These are phyloP conservation scores for Podospora comata DNA, from an alignment of 495 filamentous ascomycete species.

Conservation along the genomic window DNA sequence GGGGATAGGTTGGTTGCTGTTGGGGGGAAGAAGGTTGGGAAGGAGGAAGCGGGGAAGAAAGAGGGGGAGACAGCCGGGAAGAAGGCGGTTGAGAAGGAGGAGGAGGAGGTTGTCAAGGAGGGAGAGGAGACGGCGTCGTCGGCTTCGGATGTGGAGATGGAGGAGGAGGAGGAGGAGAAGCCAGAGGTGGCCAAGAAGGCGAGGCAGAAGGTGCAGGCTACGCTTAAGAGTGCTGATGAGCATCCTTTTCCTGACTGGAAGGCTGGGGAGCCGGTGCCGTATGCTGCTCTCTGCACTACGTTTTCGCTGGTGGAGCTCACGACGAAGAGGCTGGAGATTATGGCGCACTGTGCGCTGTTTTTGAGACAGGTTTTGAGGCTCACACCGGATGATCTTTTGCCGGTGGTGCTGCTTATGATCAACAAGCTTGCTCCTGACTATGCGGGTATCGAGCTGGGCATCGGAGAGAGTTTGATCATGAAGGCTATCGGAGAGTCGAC, in stretches of 20 bases:
- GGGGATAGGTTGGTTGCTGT: no score
- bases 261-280: slow-evolving; percentile 81
- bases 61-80: background rate
- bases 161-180: slow-evolving; percentile 63
- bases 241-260: slow-evolving; percentile 96
- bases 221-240: slow-evolving; percentile 58
- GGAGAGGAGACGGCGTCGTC: slow-evolving; percentile 48
- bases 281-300: slow-evolving; percentile 89
- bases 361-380: slow-evolving; percentile 88
- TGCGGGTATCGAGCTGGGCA: slow-evolving; percentile 90
- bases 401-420: slow-evolving; percentile 91
- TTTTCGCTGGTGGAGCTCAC: slow-evolving; percentile 94
- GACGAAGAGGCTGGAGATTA: slow-evolving; percentile 80
- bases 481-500: slow-evolving; percentile 95
- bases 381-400: slow-evolving; percentile 81
- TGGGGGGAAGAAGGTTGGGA: slow-evolving; percentile 12
- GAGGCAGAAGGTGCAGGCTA: slow-evolving; percentile 79
- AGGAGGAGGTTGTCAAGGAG: slow-evolving; percentile 26
- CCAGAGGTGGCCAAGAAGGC: slow-evolving; percentile 72
- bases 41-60: no score
- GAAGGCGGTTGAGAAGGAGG: slow-evolving; percentile 10
- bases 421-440: slow-evolving; percentile 97
- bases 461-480: slow-evolving; percentile 97
- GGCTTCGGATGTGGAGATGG: slow-evolving; percentile 50
- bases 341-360: slow-evolving; percentile 84